Percentiles rank a stretch among this genome's conserved stretches.
These are phyloP conservation scores for Yamadazyma siamensis DNA, from an alignment of 1,139 yeast species.

Conservation along the genomic window DNA sequence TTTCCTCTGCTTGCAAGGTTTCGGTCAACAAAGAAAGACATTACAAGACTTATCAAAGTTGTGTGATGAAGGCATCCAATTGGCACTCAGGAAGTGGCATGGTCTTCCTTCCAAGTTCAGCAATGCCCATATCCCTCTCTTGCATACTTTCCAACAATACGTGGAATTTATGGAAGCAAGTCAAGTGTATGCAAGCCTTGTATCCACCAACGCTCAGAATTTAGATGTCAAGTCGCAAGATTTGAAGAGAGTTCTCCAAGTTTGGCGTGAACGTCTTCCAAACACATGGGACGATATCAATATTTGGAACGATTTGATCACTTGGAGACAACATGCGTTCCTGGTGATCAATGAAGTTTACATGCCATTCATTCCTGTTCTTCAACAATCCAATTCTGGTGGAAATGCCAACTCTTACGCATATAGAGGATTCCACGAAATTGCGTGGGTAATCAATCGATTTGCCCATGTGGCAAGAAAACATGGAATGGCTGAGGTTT, in stretches of 20 bases:
- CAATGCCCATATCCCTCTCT: constrained; percentile 82
- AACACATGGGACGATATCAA: constrained; percentile 97
- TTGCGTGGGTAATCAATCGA: constrained; percentile 97
- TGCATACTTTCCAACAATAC: constrained; percentile 95
- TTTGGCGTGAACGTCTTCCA: constrained; percentile 97
- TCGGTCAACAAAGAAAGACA: constrained; percentile 85
- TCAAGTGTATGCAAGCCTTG: constrained; percentile 85
- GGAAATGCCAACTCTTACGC: constrained; percentile 86
- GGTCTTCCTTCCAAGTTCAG: constrained; percentile 78
- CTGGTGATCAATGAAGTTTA: constrained; percentile 94
- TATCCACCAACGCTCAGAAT: constrained; percentile 88
- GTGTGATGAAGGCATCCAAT: constrained; percentile 95
- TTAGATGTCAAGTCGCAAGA: constrained; percentile 91
- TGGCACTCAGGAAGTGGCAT: constrained; percentile 91
- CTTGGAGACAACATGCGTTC: constrained; percentile 98
- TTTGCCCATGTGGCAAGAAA: constrained; percentile 98
- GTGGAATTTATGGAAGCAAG: constrained; percentile 98
- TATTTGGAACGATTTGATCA: constrained; percentile 94
- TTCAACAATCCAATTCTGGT: constrained; percentile 72
- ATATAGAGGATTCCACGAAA: constrained; percentile 96
- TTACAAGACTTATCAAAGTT: constrained; percentile 75
- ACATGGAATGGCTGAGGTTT: constrained; percentile 95
- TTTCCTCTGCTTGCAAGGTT: constrained; percentile 87
- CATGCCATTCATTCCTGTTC: constrained; percentile 84
- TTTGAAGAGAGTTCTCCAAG: constrained; percentile 87